Percentiles rank a stretch among this genome's conserved stretches.
phyloP scores from a whole-genome alignment of 164 flowering plant genomes.

The Pachysandra terminalis region DNA sequence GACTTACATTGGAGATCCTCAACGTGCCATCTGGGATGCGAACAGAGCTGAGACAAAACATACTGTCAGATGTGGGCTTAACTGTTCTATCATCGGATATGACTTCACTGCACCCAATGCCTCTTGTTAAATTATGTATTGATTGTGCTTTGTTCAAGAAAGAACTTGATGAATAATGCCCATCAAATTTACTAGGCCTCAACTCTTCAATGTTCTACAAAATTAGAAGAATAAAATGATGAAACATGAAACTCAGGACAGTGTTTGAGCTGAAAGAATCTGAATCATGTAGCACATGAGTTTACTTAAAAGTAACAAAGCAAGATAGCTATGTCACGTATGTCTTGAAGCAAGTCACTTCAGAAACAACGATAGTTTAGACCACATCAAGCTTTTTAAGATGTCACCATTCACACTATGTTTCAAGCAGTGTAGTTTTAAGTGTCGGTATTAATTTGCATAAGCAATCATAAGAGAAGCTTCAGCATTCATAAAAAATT shows the following conservation, averaged over 20 bases:
- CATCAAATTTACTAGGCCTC: slow-evolving; percentile 6
- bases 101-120: slow-evolving; percentile 11
- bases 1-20: slow-evolving; percentile 15
- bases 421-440: background rate
- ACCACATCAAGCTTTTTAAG: background rate
- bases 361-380: background rate
- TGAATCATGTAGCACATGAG: background rate
- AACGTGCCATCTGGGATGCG: slow-evolving; percentile 9
- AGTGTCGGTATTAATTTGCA: too few relatives aligned
- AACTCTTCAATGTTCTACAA: slow-evolving; percentile 12
- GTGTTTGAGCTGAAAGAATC: background rate
- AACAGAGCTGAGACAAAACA: slow-evolving; percentile 2
- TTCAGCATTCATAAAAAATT: too few relatives aligned
- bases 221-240: background rate
- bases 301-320: background rate
- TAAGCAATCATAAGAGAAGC: too few relatives aligned
- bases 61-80: slow-evolving; percentile 6
- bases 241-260: background rate
- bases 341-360: background rate
- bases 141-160: slow-evolving; percentile 8
- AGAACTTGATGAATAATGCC: slow-evolving; percentile 1
- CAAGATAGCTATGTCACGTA: background rate
- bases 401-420: background rate
- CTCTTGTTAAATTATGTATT: background rate
- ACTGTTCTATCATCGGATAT: slow-evolving; percentile 13